A percentile compares a stretch with the other conserved stretches of the same genome.
phyloP scores from a whole-genome alignment of 2,329 filamentous ascomycete species.

The Conoideocrella luteorostrata region DNA sequence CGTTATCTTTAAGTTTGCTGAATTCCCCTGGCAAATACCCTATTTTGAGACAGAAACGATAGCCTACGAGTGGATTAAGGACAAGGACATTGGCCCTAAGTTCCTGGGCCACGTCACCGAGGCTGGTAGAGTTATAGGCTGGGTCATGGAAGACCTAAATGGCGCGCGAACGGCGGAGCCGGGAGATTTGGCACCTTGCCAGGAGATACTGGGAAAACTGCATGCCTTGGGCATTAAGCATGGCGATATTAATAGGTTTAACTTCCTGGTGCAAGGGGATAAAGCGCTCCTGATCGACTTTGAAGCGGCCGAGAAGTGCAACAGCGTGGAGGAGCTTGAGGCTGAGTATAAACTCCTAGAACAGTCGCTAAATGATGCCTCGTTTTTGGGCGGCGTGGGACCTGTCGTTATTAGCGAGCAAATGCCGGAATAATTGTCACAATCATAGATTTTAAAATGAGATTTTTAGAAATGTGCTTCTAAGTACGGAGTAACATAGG shows the following conservation, averaged over 20 bases:
- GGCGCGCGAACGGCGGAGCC: conserved; percentile 20
- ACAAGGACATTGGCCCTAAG: conserved; percentile 17
- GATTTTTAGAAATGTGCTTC: no score
- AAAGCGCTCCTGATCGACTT: no score
- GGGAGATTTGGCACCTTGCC: no score
- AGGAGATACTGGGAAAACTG: no score
- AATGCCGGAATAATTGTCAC: no score
- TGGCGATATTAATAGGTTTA: no score
- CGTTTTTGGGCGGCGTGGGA: no score
- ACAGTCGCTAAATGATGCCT: background rate
- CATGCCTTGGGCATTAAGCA: no score
- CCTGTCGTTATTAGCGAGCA: no score
- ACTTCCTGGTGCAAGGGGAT: no score
- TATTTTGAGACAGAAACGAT: conserved; percentile 19
- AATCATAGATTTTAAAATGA: no score
- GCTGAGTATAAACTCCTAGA: background rate
- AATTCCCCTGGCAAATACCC: conserved; percentile 17
- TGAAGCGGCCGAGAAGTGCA: conserved; percentile 15
- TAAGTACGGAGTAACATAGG: no score
- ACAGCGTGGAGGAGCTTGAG: background rate
- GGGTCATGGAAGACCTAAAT: conserved; percentile 17
- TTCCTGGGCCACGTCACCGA: conserved; percentile 25
- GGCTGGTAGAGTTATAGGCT: conserved; percentile 21
- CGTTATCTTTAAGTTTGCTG: conserved; percentile 3
- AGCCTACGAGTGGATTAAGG: conserved; percentile 21